phyloP scores from a whole-genome alignment of 2,329 filamentous ascomycete genomes.

The Sporothrix variecibatus region DNA sequence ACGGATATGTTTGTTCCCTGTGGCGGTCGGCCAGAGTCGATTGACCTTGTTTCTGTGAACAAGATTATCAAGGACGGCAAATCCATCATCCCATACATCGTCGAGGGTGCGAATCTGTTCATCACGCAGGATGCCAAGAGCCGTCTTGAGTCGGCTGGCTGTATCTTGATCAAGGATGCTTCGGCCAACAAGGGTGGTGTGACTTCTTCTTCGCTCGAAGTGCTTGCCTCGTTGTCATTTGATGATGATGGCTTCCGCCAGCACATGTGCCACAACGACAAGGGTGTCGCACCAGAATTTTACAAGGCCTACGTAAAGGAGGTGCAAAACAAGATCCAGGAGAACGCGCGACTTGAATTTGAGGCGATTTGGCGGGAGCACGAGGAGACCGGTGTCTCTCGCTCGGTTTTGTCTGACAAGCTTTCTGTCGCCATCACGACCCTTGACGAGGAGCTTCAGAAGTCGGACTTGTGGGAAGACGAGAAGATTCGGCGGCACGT shows the following conservation, averaged over 20 bases:
- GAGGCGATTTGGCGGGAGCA: constrained; percentile 98
- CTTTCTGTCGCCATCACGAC: constrained; percentile 93
- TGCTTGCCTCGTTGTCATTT: constrained; percentile 90
- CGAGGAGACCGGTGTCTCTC: constrained; percentile 73
- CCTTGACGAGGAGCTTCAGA: constrained; percentile 93
- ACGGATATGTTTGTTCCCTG: constrained; percentile 95
- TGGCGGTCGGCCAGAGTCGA: constrained; percentile 93
- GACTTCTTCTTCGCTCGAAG: constrained; percentile 94
- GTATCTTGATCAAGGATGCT: constrained; percentile 94
- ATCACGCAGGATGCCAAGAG: constrained; percentile 98
- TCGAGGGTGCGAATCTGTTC: constrained; percentile 94
- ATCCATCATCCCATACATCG: constrained; percentile 85
- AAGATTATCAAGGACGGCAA: constrained; percentile 91
- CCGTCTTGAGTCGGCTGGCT: constrained; percentile 90
- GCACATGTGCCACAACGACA: constrained; percentile 85
- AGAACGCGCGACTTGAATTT: constrained; percentile 91
- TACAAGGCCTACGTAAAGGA: constrained; percentile 91
- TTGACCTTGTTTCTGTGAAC: constrained; percentile 84
- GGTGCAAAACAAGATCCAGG: constrained; percentile 86
- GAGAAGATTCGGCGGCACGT: constrained; percentile 75
- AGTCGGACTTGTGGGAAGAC: constrained; percentile 88
- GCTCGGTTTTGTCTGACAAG: constrained; percentile 88
- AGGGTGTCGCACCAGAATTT: constrained; percentile 79
- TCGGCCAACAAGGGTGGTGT: constrained; percentile 99
- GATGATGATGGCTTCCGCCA: constrained; percentile 84